A percentile compares a stretch with the other conserved stretches of the same genome.
phyloP scores from a whole-genome alignment of 2,329 filamentous ascomycete genomes.

The Penicillium sp. region DNA sequence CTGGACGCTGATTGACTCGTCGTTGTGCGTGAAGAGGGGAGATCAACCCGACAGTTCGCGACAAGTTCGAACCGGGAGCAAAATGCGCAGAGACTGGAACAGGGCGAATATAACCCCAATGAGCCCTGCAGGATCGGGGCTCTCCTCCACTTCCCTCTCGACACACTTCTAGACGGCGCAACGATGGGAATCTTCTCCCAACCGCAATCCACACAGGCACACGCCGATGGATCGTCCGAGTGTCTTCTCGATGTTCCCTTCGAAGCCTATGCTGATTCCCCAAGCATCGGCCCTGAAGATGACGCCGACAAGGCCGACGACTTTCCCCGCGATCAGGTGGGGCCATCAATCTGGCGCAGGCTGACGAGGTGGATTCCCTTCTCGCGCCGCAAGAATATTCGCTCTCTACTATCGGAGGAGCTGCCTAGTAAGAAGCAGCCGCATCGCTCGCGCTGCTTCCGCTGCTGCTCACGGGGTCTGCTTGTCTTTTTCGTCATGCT shows the following conservation, averaged over 20 bases:
- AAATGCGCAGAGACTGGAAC: not conserved
- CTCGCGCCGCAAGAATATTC: slow-evolving; percentile 4
- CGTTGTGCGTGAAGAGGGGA: no score
- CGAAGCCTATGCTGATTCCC: slow-evolving; percentile 23
- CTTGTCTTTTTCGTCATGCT: slow-evolving; percentile 38
- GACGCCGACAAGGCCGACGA: slow-evolving; percentile 1
- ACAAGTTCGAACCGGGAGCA: not conserved
- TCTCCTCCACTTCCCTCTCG: not conserved
- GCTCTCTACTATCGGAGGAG: slow-evolving; percentile 16
- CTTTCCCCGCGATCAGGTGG: slow-evolving; percentile 15
- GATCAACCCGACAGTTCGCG: no score
- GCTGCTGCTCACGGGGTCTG: slow-evolving; percentile 24
- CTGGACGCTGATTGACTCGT: slow-evolving; percentile 4
- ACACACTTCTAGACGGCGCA: not conserved
- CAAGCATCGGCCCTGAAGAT: slow-evolving; percentile 8
- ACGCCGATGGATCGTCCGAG: slow-evolving; percentile 8
- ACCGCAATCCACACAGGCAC: not conserved
- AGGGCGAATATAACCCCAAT: not conserved
- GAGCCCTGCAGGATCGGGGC: not conserved
- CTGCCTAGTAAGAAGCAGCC: slow-evolving; percentile 19
- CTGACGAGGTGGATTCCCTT: slow-evolving; percentile 15
- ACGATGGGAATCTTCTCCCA: slow-evolving; percentile 13
- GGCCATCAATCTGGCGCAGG: slow-evolving; percentile 22
- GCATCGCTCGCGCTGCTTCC: slow-evolving; percentile 17
- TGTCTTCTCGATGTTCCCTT: slow-evolving; percentile 16